phyloP scores from a whole-genome alignment of 1,284 basidiomycete genomes.

The Hymenochaete sp. region DNA sequence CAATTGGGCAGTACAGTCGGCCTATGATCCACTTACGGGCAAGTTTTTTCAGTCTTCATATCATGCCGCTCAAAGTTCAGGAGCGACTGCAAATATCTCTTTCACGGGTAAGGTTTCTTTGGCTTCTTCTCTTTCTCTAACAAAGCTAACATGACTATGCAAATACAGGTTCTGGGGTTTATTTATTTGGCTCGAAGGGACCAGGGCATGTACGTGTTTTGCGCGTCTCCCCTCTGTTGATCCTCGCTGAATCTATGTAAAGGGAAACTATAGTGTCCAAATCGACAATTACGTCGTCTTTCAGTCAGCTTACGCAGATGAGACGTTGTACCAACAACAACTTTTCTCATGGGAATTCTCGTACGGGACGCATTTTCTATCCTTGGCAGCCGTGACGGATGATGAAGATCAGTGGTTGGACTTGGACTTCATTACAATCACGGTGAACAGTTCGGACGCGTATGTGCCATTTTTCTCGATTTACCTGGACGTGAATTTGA shows the following conservation, averaged over 20 bases:
- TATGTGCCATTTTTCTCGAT: constrained; percentile 3
- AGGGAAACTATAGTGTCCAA: constrained; percentile 24
- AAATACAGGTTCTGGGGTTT: constrained; percentile 20
- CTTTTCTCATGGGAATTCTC: constrained; percentile 23
- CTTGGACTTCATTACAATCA: constrained; percentile 25
- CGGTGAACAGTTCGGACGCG: constrained; percentile 13
- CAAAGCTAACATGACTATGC: background rate
- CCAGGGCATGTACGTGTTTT: constrained; percentile 24
- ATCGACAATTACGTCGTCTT: constrained; percentile 22
- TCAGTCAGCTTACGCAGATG: constrained; percentile 20
- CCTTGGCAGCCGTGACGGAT: constrained; percentile 19
- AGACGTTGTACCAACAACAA: constrained; percentile 22
- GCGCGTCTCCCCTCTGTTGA: background rate
- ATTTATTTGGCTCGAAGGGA: constrained; percentile 25
- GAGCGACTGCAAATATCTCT: constrained; percentile 22
- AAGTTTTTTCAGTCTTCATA: constrained; percentile 26
- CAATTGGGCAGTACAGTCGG: constrained; percentile 23
- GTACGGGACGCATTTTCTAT: constrained; percentile 20
- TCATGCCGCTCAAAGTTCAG: constrained; percentile 23
- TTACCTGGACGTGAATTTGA: background rate
- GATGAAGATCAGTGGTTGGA: constrained; percentile 23
- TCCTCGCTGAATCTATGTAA: background rate
- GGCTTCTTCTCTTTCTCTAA: background rate
- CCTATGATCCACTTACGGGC: constrained; percentile 19
- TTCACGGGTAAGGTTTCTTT: constrained; percentile 17